Evolutionary conservation across 805 yeast species (phyloP).

Genomic region (Komagataella pastoris): DNA sequence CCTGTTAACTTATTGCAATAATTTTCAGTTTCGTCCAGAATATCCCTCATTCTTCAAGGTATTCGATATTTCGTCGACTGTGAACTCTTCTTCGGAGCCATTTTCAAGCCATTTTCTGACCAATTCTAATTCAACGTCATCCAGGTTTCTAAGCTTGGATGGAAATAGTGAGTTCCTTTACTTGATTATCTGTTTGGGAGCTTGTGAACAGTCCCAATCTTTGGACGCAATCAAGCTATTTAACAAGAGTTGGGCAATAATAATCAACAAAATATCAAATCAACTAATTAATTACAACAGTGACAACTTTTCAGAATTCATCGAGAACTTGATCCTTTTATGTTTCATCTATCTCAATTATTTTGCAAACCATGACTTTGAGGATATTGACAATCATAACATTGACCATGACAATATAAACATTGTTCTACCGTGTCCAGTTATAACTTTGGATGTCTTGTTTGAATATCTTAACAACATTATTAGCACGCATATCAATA

Average conservation of each 20-base stretch:
- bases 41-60: conserved; percentile 1
- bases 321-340: conserved; percentile 31
- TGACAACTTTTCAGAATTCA: conserved; percentile 21
- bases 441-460: conserved; percentile 29
- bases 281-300: conserved; percentile 17
- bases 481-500: conserved; percentile 25
- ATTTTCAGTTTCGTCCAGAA: background rate
- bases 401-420: conserved; percentile 6
- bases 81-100: conserved; percentile 8
- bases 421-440: background rate
- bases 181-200: conserved; percentile 32
- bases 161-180: conserved; percentile 27
- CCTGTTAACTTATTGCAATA: conserved; percentile 4
- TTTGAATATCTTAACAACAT: conserved; percentile 37
- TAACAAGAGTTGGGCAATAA: conserved; percentile 29
- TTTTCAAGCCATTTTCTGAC: conserved; percentile 6
- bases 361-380: conserved; percentile 15
- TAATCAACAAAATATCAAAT: conserved; percentile 14
- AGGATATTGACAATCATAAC: background rate
- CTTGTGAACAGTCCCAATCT: conserved; percentile 20
- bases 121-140: conserved; percentile 6
- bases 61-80: conserved; percentile 8
- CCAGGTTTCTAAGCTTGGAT: conserved; percentile 10
- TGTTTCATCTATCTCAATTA: conserved; percentile 27
- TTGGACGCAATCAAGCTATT: conserved; percentile 23